Evolutionary conservation across 768 basidiomycete species (phyloP).

Genomic region (Tulasnella sp.): DNA sequence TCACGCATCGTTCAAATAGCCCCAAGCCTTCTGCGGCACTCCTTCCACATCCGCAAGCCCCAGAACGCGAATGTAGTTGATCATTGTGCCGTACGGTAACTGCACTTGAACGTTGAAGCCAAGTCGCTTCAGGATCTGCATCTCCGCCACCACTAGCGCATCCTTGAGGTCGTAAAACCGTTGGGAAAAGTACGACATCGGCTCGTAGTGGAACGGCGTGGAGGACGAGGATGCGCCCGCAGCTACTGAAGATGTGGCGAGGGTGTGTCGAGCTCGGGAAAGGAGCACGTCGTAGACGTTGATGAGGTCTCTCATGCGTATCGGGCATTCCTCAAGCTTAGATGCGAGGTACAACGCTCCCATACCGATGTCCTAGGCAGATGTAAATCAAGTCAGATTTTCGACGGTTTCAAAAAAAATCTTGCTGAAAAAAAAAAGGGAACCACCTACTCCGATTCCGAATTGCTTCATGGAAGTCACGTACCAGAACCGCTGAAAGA

Average conservation of each 20-base stretch:
- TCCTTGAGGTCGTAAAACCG: conserved; percentile 95
- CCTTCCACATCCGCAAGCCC: conserved; percentile 71
- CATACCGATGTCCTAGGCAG: conserved; percentile 73
- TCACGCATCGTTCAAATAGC: conserved; percentile 92
- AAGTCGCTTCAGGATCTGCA: conserved; percentile 94
- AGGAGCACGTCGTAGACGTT: conserved; percentile 88
- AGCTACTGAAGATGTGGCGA: conserved; percentile 37
- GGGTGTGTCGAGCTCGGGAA: conserved; percentile 62
- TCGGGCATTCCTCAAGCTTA: conserved; percentile 86
- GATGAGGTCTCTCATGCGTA: conserved; percentile 90
- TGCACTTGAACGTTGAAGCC: conserved; percentile 94
- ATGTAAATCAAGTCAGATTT: conserved; percentile 7
- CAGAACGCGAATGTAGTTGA: conserved; percentile 89
- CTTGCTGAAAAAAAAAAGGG: background rate
- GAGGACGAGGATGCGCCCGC: conserved; percentile 38
- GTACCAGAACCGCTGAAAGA: conserved; percentile 97
- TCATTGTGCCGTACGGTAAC: conserved; percentile 87
- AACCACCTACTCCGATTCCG: conserved; percentile 72
- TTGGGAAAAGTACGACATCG: conserved; percentile 85
- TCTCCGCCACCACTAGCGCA: conserved; percentile 87
- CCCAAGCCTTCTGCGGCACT: conserved; percentile 81
- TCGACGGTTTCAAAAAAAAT: background rate
- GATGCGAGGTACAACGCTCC: conserved; percentile 81
- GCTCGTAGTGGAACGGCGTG: conserved; percentile 56
- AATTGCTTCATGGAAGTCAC: conserved; percentile 93